Conservation (phyloP, 129 eudicot genomes). For the Scalesia atractyloides region DNA sequence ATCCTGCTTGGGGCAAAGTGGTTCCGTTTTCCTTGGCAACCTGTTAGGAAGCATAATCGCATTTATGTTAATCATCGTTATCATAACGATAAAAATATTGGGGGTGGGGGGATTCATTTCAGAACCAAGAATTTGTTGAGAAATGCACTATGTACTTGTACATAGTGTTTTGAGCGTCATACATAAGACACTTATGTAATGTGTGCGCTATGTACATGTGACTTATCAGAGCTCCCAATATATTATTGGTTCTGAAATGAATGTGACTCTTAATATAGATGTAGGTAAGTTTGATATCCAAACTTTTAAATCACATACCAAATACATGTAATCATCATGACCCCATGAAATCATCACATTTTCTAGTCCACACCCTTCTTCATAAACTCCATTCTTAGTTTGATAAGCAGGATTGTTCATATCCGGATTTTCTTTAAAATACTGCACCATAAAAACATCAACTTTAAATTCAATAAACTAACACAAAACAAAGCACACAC, state of each 20-base stretch:
- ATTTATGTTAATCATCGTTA: background rate
- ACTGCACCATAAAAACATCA: conserved; percentile 35
- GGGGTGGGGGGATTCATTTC: no score
- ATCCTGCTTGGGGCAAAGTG: conserved; percentile 77
- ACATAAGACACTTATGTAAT: no score
- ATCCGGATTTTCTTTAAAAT: conserved; percentile 69
- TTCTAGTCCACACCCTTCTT: conserved; percentile 80
- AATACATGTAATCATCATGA: conserved; percentile 93
- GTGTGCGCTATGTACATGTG: no score
- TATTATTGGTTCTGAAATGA: no score
- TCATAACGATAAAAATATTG: background rate
- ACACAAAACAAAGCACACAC: background rate
- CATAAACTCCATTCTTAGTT: conserved; percentile 68
- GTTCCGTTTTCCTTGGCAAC: conserved; percentile 83
- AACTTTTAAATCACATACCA: conserved; percentile 44
- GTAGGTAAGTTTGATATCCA: background rate
- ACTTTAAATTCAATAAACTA: background rate
- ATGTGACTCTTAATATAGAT: no score
- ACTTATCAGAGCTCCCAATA: no score
- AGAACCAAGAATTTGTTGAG: no score
- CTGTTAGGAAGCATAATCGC: conserved; percentile 26
- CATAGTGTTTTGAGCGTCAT: no score
- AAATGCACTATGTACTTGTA: no score
- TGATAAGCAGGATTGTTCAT: conserved; percentile 54
- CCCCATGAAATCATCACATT: conserved; percentile 94